Base-by-base conservation (phyloP, 495 filamentous ascomycete species). In the Aspergillus steynii region DNA sequence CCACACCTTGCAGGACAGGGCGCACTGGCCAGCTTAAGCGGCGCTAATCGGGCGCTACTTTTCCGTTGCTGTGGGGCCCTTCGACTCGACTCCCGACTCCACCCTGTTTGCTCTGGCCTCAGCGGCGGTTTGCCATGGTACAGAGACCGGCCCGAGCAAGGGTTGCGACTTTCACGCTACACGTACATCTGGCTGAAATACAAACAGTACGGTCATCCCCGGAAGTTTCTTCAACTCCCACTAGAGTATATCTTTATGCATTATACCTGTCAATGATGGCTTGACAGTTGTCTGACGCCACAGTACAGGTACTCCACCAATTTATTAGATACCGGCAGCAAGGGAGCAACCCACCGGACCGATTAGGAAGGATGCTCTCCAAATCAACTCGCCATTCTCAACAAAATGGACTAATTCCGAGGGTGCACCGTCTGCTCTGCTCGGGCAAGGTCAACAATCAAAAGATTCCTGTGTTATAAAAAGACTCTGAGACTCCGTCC, bases 41-140 rank as follows among this genome's bases (percentile, higher is more conserved):
- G 57, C 57, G 60, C 54, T 66, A 60, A 62, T 60, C 60, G 55
- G 55, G 45, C 49, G n/a, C 32, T 31, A 31, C 12, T 14, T 8
- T 1, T 29, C 31, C 31, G 31, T 34, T 34, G 31, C 37, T 42
- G 9, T 10, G 20, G 20, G 20, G 20, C 20, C 20, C 20, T 20
- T 20, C 20, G 20, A 20, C 20, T 20, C 20, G 20, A 20, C 20
- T 20, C 20, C 20, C 20, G 20, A 20, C 20, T 20, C 20, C 20
- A 20, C 20, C 20, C 20, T 20, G 20, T 20, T 20, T 20, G 20
- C 20, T 20, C 20, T 20, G 20, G 20, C 20, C 20, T 20, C 20
- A 20, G 20, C 20, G 20, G 20, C 20, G 20, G 20, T 20, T 20
- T 20, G 20, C 20, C 20, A 20, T 20, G 20, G 20, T 20, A 20